phyloP scores from a whole-genome alignment of 2,329 filamentous ascomycete genomes.

The Plectosphaerella cucumerina region DNA sequence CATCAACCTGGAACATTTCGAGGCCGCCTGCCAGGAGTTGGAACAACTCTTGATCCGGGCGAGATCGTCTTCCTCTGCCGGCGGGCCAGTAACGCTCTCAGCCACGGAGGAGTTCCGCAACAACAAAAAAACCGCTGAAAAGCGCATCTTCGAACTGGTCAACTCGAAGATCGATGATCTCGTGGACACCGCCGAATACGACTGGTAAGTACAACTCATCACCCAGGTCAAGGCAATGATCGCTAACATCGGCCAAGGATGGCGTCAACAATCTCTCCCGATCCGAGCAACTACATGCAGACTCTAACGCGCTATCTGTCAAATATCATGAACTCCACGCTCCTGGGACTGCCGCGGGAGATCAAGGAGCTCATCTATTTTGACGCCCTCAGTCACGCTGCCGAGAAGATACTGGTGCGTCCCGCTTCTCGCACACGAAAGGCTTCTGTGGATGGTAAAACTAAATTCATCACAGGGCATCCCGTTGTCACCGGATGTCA shows the following conservation, averaged over 20 bases:
- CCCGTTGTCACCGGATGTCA: conserved; percentile 74
- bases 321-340: conserved; percentile 94
- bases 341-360: conserved; percentile 87
- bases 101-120: conserved; percentile 83
- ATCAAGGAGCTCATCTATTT: conserved; percentile 99
- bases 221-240: background rate
- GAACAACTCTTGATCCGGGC: conserved; percentile 83
- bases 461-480: conserved; percentile 50
- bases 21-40: conserved; percentile 84
- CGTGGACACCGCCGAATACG: conserved; percentile 94
- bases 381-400: conserved; percentile 87
- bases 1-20: conserved; percentile 96
- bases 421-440: background rate
- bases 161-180: conserved; percentile 99
- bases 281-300: conserved; percentile 92
- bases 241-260: conserved; percentile 32
- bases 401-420: conserved; percentile 73
- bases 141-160: conserved; percentile 96
- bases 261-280: conserved; percentile 53
- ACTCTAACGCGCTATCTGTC: conserved; percentile 88
- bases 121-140: conserved; percentile 94
- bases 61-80: conserved; percentile 74
- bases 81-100: conserved; percentile 71
- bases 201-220: conserved; percentile 57
- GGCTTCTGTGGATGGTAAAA: background rate